A percentile compares a stretch with the other conserved stretches of the same genome.
phyloP scores from a whole-genome alignment of 75 land plant species.

The Cryptomeria japonica region DNA sequence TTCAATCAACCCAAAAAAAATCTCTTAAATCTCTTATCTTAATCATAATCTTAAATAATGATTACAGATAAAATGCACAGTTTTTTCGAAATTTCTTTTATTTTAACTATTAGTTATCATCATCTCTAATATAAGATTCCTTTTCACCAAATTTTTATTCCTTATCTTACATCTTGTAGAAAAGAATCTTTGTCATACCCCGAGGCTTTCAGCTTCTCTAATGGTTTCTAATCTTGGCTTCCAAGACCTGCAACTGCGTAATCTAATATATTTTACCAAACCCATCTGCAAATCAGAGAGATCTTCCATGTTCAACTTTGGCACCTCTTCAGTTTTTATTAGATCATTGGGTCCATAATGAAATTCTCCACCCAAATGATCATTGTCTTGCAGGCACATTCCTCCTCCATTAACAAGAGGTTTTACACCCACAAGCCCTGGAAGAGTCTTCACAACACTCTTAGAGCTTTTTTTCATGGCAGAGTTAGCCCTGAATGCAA shows the following conservation, averaged over 20 bases:
- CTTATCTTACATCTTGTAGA: too few species aligned
- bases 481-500: constrained; percentile 35
- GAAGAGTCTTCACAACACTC: constrained; percentile 18
- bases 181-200: neutral
- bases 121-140: too few species aligned
- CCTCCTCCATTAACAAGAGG: neutral
- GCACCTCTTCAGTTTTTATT: neutral
- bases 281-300: neutral
- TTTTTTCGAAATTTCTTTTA: too few species aligned
- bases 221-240: constrained; percentile 63
- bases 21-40: too few species aligned
- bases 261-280: constrained; percentile 24
- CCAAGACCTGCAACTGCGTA: constrained; percentile 55
- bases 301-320: constrained; percentile 25
- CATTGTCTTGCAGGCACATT: neutral
- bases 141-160: too few species aligned
- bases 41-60: too few species aligned
- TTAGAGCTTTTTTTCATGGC: constrained; percentile 22
- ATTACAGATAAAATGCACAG: too few species aligned
- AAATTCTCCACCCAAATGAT: neutral
- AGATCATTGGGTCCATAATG: neutral
- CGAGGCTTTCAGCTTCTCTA: constrained; percentile 26
- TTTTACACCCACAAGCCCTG: constrained; percentile 18
- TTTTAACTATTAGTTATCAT: too few species aligned
- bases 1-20: too few species aligned